These are phyloP conservation scores for Dipodascopsis tothii DNA, from an alignment of 805 yeast genomes.

Conservation along the genomic window DNA sequence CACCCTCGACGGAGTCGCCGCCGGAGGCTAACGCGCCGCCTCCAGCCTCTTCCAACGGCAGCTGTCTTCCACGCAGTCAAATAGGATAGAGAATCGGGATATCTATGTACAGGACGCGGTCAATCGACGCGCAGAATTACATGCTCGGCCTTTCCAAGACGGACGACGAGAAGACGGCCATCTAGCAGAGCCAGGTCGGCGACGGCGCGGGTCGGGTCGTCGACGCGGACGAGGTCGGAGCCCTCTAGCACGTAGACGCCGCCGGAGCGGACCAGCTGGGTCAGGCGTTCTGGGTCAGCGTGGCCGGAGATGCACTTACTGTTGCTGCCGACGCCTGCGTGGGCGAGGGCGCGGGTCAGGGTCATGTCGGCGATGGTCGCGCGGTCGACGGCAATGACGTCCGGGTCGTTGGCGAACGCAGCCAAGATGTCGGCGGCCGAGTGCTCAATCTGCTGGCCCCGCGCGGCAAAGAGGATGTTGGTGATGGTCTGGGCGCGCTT, in stretches of 20 bases:
- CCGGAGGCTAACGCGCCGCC: too few relatives aligned
- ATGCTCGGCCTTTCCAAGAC: constrained; percentile 59
- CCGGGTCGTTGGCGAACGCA: constrained; percentile 52
- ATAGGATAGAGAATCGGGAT: too few relatives aligned
- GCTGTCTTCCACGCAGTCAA: background rate
- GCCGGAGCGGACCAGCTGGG: constrained; percentile 40
- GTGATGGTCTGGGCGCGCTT: constrained; percentile 60
- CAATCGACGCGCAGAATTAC: constrained; percentile 1
- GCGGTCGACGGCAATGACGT: background rate
- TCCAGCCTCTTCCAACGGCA: too few relatives aligned
- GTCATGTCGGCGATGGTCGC: background rate
- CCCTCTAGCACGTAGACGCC: constrained; percentile 59
- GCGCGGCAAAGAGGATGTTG: constrained; percentile 55
- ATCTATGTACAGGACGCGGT: background rate
- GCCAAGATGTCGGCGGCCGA: constrained; percentile 39
- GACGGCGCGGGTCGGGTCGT: constrained; percentile 43
- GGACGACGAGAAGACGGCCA: constrained; percentile 51
- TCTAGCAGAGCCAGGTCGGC: constrained; percentile 50
- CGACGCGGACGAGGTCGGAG: constrained; percentile 44
- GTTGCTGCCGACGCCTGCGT: background rate
- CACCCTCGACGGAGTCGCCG: too few relatives aligned
- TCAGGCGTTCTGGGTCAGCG: background rate
- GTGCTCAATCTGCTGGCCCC: constrained; percentile 39
- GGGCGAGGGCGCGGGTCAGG: background rate
- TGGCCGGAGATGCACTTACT: background rate